Evolutionary conservation across 176 grass and related monocot species (phyloP).

Genomic region (Bonia amplexicaulis): DNA sequence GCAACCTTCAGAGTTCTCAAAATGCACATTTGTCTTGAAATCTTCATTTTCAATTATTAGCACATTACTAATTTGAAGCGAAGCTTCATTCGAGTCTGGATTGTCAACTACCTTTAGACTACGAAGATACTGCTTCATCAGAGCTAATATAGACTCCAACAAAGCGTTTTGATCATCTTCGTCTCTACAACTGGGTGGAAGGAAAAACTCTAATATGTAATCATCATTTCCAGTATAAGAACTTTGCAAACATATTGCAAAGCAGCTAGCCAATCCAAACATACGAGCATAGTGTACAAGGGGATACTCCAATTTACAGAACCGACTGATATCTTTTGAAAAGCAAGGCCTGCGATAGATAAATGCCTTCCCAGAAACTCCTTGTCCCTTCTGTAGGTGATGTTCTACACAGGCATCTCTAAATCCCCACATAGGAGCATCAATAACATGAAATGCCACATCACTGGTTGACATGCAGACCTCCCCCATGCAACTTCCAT

Average conservation of each 20-base stretch:
- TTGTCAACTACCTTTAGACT: constrained; percentile 66
- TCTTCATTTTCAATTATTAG: constrained; percentile 48
- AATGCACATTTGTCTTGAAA: constrained; percentile 25
- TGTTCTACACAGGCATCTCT: constrained; percentile 96
- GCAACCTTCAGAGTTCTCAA: constrained; percentile 35
- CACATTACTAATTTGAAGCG: constrained; percentile 44
- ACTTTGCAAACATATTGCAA: constrained; percentile 85
- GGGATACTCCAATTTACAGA: constrained; percentile 77
- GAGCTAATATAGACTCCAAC: constrained; percentile 58
- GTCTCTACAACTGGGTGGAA: constrained; percentile 58
- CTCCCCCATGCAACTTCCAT: constrained; percentile 75
- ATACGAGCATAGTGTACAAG: constrained; percentile 92
- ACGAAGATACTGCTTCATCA: constrained; percentile 53
- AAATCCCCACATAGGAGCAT: constrained; percentile 83
- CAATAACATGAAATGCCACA: constrained; percentile 78
- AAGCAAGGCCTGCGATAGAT: constrained; percentile 58
- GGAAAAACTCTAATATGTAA: constrained; percentile 92
- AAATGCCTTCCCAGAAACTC: constrained; percentile 76
- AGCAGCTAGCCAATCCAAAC: constrained; percentile 67
- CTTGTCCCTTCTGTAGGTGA: constrained; percentile 91
- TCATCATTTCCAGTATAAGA: constrained; percentile 78
- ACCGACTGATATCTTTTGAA: constrained; percentile 62
- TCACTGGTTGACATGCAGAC: constrained; percentile 97
- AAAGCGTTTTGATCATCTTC: constrained; percentile 57
- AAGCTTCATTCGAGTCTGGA: constrained; percentile 28